Evolutionary conservation across 176 grass and related monocot genomes (phyloP).

Genomic region (Tillandsia fasciculata): DNA sequence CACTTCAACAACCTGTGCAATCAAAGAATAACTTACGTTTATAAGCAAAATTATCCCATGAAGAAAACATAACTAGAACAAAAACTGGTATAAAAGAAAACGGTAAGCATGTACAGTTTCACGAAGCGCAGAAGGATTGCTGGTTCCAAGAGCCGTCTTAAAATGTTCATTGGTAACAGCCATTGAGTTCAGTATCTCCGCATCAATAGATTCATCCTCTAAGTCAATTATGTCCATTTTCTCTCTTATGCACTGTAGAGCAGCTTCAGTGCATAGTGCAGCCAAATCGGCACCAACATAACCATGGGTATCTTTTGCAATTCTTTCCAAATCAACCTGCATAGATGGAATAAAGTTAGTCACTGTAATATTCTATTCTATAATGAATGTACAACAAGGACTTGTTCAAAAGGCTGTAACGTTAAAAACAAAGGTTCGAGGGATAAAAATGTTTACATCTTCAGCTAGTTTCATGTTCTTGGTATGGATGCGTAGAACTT

Average conservation of each 20-base stretch:
- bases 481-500: slow-evolving; percentile 46
- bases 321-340: slow-evolving; percentile 41
- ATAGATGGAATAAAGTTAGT: slow-evolving; percentile 1
- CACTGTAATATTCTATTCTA: neutral
- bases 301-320: slow-evolving; percentile 45
- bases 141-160: slow-evolving; percentile 39
- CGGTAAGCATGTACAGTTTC: slow-evolving; percentile 28
- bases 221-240: slow-evolving; percentile 71
- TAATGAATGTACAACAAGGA: neutral
- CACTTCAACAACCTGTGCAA: slow-evolving; percentile 47
- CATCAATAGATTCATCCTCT: slow-evolving; percentile 52
- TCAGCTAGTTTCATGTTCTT: slow-evolving; percentile 38
- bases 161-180: slow-evolving; percentile 52
- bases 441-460: slow-evolving; percentile 13
- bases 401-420: neutral
- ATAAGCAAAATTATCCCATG: neutral
- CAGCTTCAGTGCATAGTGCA: slow-evolving; percentile 51
- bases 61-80: neutral
- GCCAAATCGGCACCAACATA: slow-evolving; percentile 53
- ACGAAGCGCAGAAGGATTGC: slow-evolving; percentile 53
- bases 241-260: slow-evolving; percentile 54
- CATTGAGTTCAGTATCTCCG: slow-evolving; percentile 46
- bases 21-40: slow-evolving; percentile 7
- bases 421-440: neutral
- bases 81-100: neutral